Evolutionary conservation across 768 basidiomycete genomes (phyloP), one percentile per base, ranked within the genome.

Genomic region (Tricholomella constricta): DNA sequence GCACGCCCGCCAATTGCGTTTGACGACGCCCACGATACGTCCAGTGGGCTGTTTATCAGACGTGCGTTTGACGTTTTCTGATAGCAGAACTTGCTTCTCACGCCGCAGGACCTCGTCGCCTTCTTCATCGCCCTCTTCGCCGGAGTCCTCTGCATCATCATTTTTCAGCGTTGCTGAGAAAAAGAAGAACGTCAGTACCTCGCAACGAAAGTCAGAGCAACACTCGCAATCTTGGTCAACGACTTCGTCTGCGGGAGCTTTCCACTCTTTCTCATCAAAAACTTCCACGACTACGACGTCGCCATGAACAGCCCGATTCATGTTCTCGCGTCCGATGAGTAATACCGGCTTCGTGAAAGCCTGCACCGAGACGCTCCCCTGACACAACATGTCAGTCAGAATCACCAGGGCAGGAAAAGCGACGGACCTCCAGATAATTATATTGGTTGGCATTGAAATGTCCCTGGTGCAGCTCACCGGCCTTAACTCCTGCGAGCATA

Each of bases 391-490:
- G 31, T 55, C 2, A 60, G 15, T n/a, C 23, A 34, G 14, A 22
- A 26, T 23, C 4, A 19, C 26, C 19, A 31, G n/a, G 1, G 20
- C 34, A 1, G 29, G 4, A 19, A 26, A 36, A 34, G 23, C n/a
- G 4, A 65, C 77, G 47, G 38, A 87, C 91, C 79, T 98, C 96
- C 12, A 98, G 78, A 62, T 95, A 98, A 67, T 99, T 98, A 71
- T 94, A 99, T 58, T 86, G 86, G 61, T 91, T 97, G 2, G 94
- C 92, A 63, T 90, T 94, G 73, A 96, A 99, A 65, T 95, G 87
- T 0, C 97, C 97, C 72, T 98, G 93, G 63, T 93, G 83, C 3
- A 95, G 79, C 36, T 86, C 75, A 2, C 91, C 92, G 3, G 83
- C 81, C 67, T 94, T 95, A 51, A 98, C 78, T 1, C 94, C 95